Base-by-base conservation (phyloP, 164 flowering plant genomes). In the Tinospora cordifolia region DNA sequence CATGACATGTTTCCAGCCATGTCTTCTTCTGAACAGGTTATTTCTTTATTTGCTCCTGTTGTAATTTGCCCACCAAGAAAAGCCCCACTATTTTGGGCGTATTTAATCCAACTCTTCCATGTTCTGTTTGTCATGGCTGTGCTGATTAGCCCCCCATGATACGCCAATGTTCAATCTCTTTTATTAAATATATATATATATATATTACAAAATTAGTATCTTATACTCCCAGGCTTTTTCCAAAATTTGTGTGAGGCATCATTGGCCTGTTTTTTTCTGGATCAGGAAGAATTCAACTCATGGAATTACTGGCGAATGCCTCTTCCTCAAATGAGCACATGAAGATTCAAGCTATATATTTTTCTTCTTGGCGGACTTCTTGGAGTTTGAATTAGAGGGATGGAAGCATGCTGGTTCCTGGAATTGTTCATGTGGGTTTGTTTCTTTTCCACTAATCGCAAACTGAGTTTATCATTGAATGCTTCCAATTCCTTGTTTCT, bases 241-340 rank as follows among this genome's bases (percentile, higher is more conserved):
- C 27, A 13, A n/a, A 60, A n/a, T 36, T 66, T 40, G 11, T 57
- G 8, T 30, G 36, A 64, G 36, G 24, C 3, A 27, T 49, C 39
- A 60, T 58, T 62, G 41, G 47, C 13, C 1, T 25, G 22, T 73
- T 27, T 22, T 65, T 65, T 30, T 17, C 65, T 25, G 21, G 68
- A 74, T 21, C 86, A 94, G 99, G 99, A 94, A 86, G 97, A 90
- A 72, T 94, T 77, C 71, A 94, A 94, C 75, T 73, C 88, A 54
- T 94, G 97, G 97, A 94, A 94, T 76, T 94, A 30, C 82, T 94
- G 99, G 99, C 92, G 79, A 78, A 67, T 87, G 68, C 91, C 96
- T 0, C 87, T 86, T 78, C 86, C 85, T 58, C 66, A 36, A 62
- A 74, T 88, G 59, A 74, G 76, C 71, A 38, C 71, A 30, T 87